A percentile compares a stretch with the other conserved stretches of the same genome.
These are phyloP conservation scores for Parafenestella ontariensis DNA, from an alignment of 2,329 filamentous ascomycete genomes.

Conservation along the genomic window DNA sequence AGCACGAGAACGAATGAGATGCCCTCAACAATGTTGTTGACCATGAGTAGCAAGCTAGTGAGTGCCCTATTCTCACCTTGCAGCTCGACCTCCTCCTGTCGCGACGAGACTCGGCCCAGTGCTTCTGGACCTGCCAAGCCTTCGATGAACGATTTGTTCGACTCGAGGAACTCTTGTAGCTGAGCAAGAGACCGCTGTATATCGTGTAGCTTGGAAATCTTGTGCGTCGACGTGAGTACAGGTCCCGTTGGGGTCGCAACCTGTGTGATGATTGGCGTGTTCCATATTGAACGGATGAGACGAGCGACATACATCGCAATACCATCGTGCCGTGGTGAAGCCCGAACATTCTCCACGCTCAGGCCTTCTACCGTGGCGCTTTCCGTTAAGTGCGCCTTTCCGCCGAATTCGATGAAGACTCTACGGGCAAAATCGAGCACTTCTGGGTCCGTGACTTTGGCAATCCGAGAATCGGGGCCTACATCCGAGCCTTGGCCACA, in stretches of 20 bases:
- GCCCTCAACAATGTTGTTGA: conserved; percentile 91
- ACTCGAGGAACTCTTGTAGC: conserved; percentile 79
- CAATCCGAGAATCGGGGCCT: conserved; percentile 72
- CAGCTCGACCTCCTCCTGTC: conserved; percentile 89
- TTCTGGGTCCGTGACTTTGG: conserved; percentile 78
- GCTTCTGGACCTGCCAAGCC: conserved; percentile 91
- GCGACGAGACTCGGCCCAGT: conserved; percentile 75
- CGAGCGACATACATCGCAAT: conserved; percentile 86
- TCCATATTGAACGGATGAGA: conserved; percentile 90
- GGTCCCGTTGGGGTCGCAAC: conserved; percentile 64
- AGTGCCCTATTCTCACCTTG: conserved; percentile 95
- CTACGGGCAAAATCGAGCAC: conserved; percentile 85
- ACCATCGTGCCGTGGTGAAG: conserved; percentile 89
- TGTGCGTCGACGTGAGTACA: conserved; percentile 71
- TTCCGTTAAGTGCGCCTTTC: conserved; percentile 83
- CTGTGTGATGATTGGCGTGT: conserved; percentile 72
- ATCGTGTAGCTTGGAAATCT: conserved; percentile 70
- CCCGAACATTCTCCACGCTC: conserved; percentile 80
- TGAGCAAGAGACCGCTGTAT: conserved; percentile 83
- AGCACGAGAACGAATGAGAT: conserved; percentile 95
- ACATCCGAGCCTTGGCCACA: conserved; percentile 91
- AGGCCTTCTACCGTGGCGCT: conserved; percentile 69
- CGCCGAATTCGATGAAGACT: conserved; percentile 91
- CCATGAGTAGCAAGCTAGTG: conserved; percentile 82
- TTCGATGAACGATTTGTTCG: conserved; percentile 91